Conservation (phyloP, 1,139 yeast species). For the Candida gigantensis region DNA sequence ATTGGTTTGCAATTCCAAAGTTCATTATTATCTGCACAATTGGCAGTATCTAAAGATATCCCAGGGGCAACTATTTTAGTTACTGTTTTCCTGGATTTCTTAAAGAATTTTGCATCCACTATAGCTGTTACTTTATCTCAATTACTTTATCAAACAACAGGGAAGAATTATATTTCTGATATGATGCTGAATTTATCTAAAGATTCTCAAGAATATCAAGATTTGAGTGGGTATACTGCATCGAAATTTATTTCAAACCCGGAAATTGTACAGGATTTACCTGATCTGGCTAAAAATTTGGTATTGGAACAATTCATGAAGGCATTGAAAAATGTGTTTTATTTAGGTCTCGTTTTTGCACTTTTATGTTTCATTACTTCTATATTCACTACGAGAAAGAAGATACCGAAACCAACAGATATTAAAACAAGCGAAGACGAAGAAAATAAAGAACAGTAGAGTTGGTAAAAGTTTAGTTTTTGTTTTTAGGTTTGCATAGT, state of each 20-base stretch:
- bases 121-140: slow-evolving; percentile 50
- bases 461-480: slow-evolving; percentile 3
- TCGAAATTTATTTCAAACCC: slow-evolving; percentile 32
- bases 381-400: slow-evolving; percentile 38
- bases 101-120: slow-evolving; percentile 51
- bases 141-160: slow-evolving; percentile 40
- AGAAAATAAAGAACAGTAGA: slow-evolving; percentile 10
- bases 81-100: slow-evolving; percentile 49
- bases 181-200: slow-evolving; percentile 17
- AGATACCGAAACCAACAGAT: slow-evolving; percentile 37
- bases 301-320: slow-evolving; percentile 36
- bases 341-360: slow-evolving; percentile 38
- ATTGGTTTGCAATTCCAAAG: slow-evolving; percentile 58
- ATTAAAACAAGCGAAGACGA: slow-evolving; percentile 22
- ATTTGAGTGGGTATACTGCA: slow-evolving; percentile 21
- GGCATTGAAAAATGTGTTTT: slow-evolving; percentile 43
- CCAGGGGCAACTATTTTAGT: slow-evolving; percentile 54
- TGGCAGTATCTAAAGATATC: slow-evolving; percentile 50
- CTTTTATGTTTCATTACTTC: slow-evolving; percentile 29
- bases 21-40: slow-evolving; percentile 51
- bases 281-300: slow-evolving; percentile 22
- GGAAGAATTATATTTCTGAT: slow-evolving; percentile 22
- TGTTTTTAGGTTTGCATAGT: too few species aligned
- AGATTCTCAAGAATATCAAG: slow-evolving; percentile 19
- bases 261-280: slow-evolving; percentile 25